Base-by-base conservation (phyloP, 1,284 basidiomycete genomes). In the Cutaneotrichosporon cutaneum region DNA sequence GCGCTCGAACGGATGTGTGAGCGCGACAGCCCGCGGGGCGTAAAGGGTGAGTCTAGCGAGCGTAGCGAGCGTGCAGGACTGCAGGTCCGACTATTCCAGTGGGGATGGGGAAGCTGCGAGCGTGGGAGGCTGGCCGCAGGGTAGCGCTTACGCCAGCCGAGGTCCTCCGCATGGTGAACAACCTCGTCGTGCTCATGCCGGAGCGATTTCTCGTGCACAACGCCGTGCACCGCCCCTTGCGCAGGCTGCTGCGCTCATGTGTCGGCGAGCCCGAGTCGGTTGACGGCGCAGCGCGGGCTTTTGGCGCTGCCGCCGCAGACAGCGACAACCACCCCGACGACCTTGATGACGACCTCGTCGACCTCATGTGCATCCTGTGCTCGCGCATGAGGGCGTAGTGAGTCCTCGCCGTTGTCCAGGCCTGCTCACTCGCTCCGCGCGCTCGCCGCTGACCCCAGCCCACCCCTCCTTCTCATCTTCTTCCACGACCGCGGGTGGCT, bases 381-480 rank as follows among this genome's bases (percentile, higher is more conserved):
- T 92, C 90, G 70, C 86, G 92, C 50, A 94, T 95, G 74, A 85
- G 89, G 59, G 90, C 90, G 51, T 90, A 91, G 77, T 78, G 63
- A 68, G 77, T 72, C 39, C 39, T 18, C 54, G 22, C 5, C n/a
- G 6, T 2, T 52, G n/a, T 22, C 27, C 39, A 44, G 44, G 5
- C 44, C 8, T n/a, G 3, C 39, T 6, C 16, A 33, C 11, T 14
- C 18, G n/a, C 4, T 22, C 22, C 13, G 7, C 14, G 11, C 21
- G n/a, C 44, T 45, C 45, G 22, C 45, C 16, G 35, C 56, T 63
- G 22, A 60, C 35, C 22, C 8, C 44, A 78, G 77, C 76, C 88
- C 92, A 5, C 91, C 94, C 70, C 82, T 97, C 2, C 85, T 97
- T 44, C 90, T 95, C 84, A 94, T 97, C 66, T 96, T 96, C 82